phyloP scores from a whole-genome alignment of 441 rosid genomes.

The Pelargonium citronellum region DNA sequence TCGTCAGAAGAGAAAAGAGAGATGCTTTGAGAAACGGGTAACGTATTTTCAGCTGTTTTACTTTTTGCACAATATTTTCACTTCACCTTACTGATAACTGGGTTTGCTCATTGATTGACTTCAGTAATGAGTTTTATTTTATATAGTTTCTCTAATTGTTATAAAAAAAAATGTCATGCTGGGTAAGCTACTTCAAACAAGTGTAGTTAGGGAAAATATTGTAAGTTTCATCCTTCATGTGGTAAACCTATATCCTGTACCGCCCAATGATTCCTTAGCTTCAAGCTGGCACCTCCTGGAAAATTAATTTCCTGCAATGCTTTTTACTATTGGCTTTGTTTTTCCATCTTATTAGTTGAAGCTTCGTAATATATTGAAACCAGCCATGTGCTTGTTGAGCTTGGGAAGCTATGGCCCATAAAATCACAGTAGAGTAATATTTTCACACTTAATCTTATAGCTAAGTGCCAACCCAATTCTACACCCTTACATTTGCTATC shows the following conservation, averaged over 20 bases:
- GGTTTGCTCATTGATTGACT: too few relatives aligned
- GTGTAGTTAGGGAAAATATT: too few relatives aligned
- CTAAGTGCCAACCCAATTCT: neutral
- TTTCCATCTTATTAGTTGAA: neutral
- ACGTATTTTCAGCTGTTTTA: constrained; percentile 10
- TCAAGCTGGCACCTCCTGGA: neutral
- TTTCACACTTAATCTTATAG: neutral
- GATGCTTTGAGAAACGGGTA: constrained; percentile 81
- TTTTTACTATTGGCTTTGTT: neutral
- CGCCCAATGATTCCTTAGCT: neutral
- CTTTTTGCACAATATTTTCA: neutral
- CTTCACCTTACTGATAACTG: too few relatives aligned
- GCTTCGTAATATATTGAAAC: neutral
- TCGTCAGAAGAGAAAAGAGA: constrained; percentile 71
- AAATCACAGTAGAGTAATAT: neutral
- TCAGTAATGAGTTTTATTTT: too few relatives aligned
- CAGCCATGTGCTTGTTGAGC: neutral
- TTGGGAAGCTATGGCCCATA: neutral
- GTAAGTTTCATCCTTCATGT: neutral
- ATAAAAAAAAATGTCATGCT: too few relatives aligned
- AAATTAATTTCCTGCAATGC: neutral
- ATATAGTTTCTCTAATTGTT: too few relatives aligned
- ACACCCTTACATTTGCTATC: constrained; percentile 1
- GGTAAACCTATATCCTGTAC: neutral
- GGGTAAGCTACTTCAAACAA: too few relatives aligned